Evolutionary conservation across 2,329 filamentous ascomycete genomes (phyloP), one percentile per base, ranked within the genome.

Genomic region (Bipolaris sorokiniana): DNA sequence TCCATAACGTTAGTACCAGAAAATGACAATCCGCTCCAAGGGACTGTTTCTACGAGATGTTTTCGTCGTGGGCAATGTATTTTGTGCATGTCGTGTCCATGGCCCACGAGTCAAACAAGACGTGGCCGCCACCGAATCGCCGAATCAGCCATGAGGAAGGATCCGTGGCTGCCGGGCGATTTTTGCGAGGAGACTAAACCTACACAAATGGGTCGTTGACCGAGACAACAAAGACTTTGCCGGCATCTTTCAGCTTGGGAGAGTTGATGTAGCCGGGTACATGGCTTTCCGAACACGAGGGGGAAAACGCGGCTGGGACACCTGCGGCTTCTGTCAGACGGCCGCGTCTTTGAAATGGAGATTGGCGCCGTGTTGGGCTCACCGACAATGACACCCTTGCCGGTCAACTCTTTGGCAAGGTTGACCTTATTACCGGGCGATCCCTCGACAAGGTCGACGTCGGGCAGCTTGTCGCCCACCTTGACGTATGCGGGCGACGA

Each of bases 201-300:
- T 82, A 96, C 90, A 97, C 93, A 76, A 97, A 97, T 18, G 92
- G 86, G 76, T 98, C 94, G 75, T 98, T 98, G 74, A 97, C 93
- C 36, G 90, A 88, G 54, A 98, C 87, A 38, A 98, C 91, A 71
- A 96, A 96, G 44, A 97, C 90, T 70, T 90, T 83, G 47, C 92
- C 93, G 28, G 90, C 91, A 59, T 88, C 83, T 80, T 90, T 90
- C 67, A 96, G 83, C 75, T 88, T 87, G 53, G 88, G 84, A 74
- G 91, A 90, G 72, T 87, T 88, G 77, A 97, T 89, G 80, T 92
- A 98, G 53, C 90, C 90, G 0, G 94, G 94, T 44, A 98, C 83
- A 75, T 98, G 94, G 47, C 80, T 82, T 64, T 84, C 83, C 16
- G 86, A 88, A 80, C 88, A 90, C 10, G 83, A 79, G 37, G 87